These are phyloP conservation scores for Strigomonas galati DNA, from an alignment of 208 protist species.

Conservation along the genomic window DNA sequence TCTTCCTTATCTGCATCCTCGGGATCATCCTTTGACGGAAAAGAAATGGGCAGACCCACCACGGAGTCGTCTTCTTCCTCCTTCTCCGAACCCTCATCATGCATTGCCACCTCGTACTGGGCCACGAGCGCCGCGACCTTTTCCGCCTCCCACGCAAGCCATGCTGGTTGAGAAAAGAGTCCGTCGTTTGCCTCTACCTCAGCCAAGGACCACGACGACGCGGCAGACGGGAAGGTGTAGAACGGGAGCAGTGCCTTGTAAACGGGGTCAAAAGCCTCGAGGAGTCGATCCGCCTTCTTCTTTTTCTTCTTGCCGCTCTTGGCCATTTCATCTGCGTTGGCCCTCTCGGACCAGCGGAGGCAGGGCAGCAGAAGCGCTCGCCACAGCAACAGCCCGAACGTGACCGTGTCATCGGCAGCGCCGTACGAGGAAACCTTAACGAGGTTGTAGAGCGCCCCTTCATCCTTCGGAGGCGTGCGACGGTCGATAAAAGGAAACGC, in stretches of 20 bases:
- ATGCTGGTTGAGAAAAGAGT: no score
- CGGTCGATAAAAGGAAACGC: no score
- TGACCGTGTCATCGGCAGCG: slow-evolving; percentile 17
- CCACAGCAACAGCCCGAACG: slow-evolving; percentile 45
- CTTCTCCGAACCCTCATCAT: neutral
- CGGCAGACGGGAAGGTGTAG: neutral
- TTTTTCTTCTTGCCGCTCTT: neutral
- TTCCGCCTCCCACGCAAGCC: no score
- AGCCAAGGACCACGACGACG: neutral
- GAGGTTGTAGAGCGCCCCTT: neutral
- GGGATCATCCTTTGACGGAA: neutral
- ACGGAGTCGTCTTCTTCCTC: neutral
- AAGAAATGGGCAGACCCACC: neutral
- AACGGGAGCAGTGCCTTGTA: neutral
- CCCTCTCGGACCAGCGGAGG: slow-evolving; percentile 19
- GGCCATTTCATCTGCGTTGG: slow-evolving; percentile 8
- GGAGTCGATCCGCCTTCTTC: neutral
- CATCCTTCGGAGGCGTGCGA: neutral
- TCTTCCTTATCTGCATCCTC: neutral
- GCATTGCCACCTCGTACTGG: no score
- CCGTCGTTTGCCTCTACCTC: no score
- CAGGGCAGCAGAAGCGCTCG: slow-evolving; percentile 30
- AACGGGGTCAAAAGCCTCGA: neutral
- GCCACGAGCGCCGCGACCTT: no score
- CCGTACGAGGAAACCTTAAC: neutral